Evolutionary conservation across 352 stramenopile species (phyloP).

Genomic region (Globisporangium viniferum): DNA sequence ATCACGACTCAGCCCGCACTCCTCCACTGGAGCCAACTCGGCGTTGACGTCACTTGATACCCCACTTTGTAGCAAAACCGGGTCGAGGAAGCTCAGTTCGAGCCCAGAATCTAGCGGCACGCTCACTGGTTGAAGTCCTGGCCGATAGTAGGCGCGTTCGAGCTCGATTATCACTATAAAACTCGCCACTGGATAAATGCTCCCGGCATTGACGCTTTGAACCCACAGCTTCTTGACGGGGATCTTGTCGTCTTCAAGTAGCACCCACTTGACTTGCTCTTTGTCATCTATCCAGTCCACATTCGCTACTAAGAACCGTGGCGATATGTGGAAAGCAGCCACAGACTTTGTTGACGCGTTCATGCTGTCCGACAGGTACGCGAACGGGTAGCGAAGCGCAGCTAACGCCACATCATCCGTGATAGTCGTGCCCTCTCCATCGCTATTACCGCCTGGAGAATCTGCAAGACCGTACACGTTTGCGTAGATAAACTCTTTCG

Average conservation of each 20-base stretch:
- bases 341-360: constrained; percentile 5
- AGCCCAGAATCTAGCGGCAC: neutral
- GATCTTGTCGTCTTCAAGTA: constrained; percentile 3
- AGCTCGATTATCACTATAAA: neutral
- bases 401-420: no score
- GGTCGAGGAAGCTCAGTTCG: constrained; percentile 4
- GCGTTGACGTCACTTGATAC: neutral
- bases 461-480: no score
- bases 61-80: neutral
- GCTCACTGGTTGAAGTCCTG: neutral
- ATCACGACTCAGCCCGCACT: neutral
- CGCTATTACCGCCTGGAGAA: no score
- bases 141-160: neutral
- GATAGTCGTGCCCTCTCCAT: no score
- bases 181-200: no score
- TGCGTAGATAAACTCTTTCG: no score
- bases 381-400: neutral
- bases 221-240: neutral
- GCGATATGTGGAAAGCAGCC: neutral
- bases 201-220: neutral
- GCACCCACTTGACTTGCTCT: constrained; percentile 8
- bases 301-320: neutral
- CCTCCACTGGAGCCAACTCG: neutral
- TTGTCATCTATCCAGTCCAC: neutral
- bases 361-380: constrained; percentile 5